Conservation (phyloP, 805 yeast species). For the Cyberlindnera xishuangbannaensis region DNA sequence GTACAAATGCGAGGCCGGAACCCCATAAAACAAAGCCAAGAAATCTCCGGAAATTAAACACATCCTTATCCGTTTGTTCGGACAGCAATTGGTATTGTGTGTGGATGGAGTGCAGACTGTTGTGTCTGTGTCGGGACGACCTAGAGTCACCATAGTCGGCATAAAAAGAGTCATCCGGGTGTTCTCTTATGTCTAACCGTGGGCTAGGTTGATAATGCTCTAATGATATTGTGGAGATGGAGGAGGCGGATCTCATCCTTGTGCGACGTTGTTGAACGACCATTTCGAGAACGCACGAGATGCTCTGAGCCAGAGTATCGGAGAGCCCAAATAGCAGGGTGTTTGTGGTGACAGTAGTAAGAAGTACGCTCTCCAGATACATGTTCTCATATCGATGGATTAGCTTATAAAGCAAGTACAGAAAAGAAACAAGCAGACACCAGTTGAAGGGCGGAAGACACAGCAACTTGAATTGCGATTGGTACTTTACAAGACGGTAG, state of each 20-base stretch:
- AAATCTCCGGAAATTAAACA: slow-evolving; percentile 64
- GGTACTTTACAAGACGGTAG: slow-evolving; percentile 17
- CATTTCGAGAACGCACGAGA: slow-evolving; percentile 20
- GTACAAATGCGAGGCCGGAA: slow-evolving; percentile 70
- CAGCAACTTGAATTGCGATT: slow-evolving; percentile 30
- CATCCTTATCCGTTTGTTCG: slow-evolving; percentile 23
- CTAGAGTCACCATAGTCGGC: slow-evolving; percentile 29
- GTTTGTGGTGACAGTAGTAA: slow-evolving; percentile 80
- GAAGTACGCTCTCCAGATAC: slow-evolving; percentile 58
- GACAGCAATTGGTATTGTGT: slow-evolving; percentile 28
- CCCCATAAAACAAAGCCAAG: slow-evolving; percentile 88
- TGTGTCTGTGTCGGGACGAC: slow-evolving; percentile 23
- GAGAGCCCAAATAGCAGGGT: slow-evolving; percentile 83
- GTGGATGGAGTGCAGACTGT: slow-evolving; percentile 19
- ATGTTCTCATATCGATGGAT: slow-evolving; percentile 53
- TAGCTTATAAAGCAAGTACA: slow-evolving; percentile 43
- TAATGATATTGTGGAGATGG: slow-evolving; percentile 13
- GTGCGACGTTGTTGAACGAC: slow-evolving; percentile 2
- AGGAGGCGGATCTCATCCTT: slow-evolving; percentile 2
- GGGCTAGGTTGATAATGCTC: slow-evolving; percentile 9
- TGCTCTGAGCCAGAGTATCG: slow-evolving; percentile 76
- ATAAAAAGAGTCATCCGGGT: slow-evolving; percentile 21
- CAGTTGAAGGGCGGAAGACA: slow-evolving; percentile 55
- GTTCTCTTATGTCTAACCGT: slow-evolving; percentile 7
- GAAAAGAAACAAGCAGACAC: slow-evolving; percentile 43